Percentiles rank a stretch among this genome's conserved stretches.
Evolutionary conservation across 805 yeast genomes (phyloP).

Genomic region (Candida sanyiensis): DNA sequence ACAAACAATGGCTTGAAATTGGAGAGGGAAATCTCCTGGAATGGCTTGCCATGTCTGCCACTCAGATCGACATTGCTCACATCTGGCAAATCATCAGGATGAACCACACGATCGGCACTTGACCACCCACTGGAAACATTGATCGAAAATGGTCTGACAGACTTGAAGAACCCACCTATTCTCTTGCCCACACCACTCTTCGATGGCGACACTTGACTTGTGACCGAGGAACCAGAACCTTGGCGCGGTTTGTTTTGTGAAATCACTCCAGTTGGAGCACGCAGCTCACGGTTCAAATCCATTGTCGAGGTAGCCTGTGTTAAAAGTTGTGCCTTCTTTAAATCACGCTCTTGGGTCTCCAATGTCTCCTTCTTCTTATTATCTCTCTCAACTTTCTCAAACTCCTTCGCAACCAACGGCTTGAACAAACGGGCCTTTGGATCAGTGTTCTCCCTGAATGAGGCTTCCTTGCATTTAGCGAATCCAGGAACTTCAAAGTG

Average conservation of each 20-base stretch:
- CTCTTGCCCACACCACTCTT: slow-evolving; percentile 34
- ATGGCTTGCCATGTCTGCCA: slow-evolving; percentile 42
- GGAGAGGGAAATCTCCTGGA: slow-evolving; percentile 39
- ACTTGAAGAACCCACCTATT: slow-evolving; percentile 54
- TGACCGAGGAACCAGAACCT: slow-evolving; percentile 3
- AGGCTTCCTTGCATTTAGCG: slow-evolving; percentile 36
- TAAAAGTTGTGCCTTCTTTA: slow-evolving; percentile 27
- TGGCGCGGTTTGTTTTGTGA: slow-evolving; percentile 20
- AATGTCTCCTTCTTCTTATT: slow-evolving; percentile 36
- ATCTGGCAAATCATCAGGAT: slow-evolving; percentile 56
- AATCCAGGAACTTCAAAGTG: slow-evolving; percentile 29
- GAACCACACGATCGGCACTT: slow-evolving; percentile 40
- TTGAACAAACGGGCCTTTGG: slow-evolving; percentile 39
- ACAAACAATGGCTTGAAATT: slow-evolving; percentile 32
- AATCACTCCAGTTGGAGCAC: slow-evolving; percentile 14
- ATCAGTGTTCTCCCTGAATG: slow-evolving; percentile 38
- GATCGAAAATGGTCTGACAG: slow-evolving; percentile 55
- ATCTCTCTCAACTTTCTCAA: slow-evolving; percentile 49
- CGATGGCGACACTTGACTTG: slow-evolving; percentile 16
- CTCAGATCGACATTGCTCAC: slow-evolving; percentile 36
- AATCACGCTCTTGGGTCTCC: slow-evolving; percentile 32
- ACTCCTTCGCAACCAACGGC: slow-evolving; percentile 41
- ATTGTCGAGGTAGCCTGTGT: slow-evolving; percentile 27
- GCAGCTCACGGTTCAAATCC: slow-evolving; percentile 11
- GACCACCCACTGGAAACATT: slow-evolving; percentile 36